A percentile compares a stretch with the other conserved stretches of the same genome.
Evolutionary conservation across 768 basidiomycete genomes (phyloP).

Genomic region (Trametes gibbosa): DNA sequence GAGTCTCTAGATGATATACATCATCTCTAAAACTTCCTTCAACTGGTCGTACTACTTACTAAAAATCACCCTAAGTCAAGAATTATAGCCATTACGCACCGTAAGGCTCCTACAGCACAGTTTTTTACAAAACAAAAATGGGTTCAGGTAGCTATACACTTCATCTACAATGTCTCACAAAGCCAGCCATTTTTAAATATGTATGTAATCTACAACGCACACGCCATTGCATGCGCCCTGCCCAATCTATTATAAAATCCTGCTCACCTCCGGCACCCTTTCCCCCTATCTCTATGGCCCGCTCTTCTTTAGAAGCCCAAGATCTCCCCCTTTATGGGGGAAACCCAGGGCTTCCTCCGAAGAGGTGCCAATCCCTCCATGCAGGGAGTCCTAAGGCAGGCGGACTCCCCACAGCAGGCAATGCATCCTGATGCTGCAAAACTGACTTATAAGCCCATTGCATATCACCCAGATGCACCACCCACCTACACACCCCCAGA

Average conservation of each 20-base stretch:
- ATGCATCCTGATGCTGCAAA: neutral
- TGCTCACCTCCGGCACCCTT: neutral
- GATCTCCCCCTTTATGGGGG: neutral
- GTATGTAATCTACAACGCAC: too few relatives aligned
- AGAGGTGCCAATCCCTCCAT: slow-evolving; percentile 6
- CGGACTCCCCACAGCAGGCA: neutral
- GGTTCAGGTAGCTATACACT: too few relatives aligned
- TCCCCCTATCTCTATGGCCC: neutral
- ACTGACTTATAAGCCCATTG: neutral
- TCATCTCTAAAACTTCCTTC: too few relatives aligned
- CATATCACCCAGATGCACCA: neutral
- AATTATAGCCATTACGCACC: too few relatives aligned
- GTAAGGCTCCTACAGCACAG: too few relatives aligned
- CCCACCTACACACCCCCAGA: neutral
- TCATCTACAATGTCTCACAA: too few relatives aligned
- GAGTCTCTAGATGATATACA: too few relatives aligned
- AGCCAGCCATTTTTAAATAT: too few relatives aligned
- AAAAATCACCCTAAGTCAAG: too few relatives aligned
- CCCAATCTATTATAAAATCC: neutral
- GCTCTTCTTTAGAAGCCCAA: slow-evolving; percentile 1
- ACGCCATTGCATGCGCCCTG: neutral
- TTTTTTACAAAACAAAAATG: too few relatives aligned
- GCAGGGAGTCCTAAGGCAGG: neutral
- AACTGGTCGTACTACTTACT: too few relatives aligned
- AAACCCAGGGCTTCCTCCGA: slow-evolving; percentile 1